A percentile compares a stretch with the other conserved stretches of the same genome.
phyloP scores from a whole-genome alignment of 2,329 filamentous ascomycete species.

The Salinomyces thailandicus region DNA sequence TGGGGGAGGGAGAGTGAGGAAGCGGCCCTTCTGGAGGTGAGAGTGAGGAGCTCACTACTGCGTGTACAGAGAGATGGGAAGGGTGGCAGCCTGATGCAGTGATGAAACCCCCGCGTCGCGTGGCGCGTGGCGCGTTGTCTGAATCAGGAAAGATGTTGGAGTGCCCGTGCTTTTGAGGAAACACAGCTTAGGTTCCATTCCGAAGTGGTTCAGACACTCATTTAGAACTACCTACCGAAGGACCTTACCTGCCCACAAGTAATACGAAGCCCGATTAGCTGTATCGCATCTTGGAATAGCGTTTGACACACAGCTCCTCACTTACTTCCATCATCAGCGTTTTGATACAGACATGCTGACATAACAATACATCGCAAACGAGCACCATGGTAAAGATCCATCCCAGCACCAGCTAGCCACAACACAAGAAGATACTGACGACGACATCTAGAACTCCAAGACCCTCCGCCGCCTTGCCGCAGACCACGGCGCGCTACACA shows the following conservation, averaged over 20 bases:
- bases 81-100: too few species aligned
- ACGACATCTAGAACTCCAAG: constrained; percentile 42
- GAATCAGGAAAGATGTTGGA: background rate
- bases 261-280: background rate
- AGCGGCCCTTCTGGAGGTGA: too few species aligned
- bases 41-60: too few species aligned
- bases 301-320: background rate
- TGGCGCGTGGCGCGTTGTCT: background rate
- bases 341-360: background rate
- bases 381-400: background rate
- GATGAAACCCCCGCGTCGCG: background rate
- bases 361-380: background rate
- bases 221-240: too few species aligned
- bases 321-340: background rate
- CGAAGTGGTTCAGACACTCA: too few species aligned
- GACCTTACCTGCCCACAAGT: background rate
- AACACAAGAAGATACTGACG: background rate
- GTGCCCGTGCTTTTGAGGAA: background rate
- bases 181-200: background rate
- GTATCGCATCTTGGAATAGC: background rate
- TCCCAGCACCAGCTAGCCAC: background rate
- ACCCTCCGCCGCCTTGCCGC: constrained; percentile 48
- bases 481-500: constrained; percentile 49
- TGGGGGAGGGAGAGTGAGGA: too few species aligned
- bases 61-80: too few species aligned